Conservation (phyloP, 352 stramenopile genomes). For the Phytophthora melonis region DNA sequence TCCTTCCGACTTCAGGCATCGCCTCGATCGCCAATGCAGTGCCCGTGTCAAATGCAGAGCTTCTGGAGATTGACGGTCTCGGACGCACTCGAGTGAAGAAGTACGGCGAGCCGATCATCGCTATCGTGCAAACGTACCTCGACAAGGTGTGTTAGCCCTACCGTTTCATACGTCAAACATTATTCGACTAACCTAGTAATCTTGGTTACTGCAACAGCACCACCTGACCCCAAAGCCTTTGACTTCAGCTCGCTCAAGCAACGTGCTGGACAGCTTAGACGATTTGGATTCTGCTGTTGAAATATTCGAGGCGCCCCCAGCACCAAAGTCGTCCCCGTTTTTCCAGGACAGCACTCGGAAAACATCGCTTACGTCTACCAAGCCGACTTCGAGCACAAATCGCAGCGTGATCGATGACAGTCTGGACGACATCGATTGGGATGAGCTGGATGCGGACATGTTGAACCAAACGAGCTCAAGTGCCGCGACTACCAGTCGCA, state of each 20-base stretch:
- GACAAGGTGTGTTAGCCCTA: constrained; percentile 56
- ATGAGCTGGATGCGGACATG: constrained; percentile 55
- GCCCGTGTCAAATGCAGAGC: constrained; percentile 75
- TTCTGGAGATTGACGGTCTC: constrained; percentile 85
- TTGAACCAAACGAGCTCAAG: constrained; percentile 49
- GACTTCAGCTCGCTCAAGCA: constrained; percentile 19
- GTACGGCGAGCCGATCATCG: constrained; percentile 85
- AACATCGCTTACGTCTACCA: constrained; percentile 16
- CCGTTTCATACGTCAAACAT: neutral
- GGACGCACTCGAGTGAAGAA: constrained; percentile 88
- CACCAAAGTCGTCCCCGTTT: constrained; percentile 56
- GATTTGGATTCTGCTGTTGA: constrained; percentile 36
- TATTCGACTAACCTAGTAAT: too few species aligned
- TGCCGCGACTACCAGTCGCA: constrained; percentile 21
- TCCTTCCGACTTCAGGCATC: constrained; percentile 83
- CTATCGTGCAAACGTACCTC: constrained; percentile 84
- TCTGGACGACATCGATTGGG: constrained; percentile 77
- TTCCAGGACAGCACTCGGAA: constrained; percentile 46
- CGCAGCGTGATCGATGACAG: constrained; percentile 42
- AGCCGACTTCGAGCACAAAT: constrained; percentile 10
- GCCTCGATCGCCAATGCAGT: constrained; percentile 83
- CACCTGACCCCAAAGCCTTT: constrained; percentile 63
- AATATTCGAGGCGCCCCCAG: constrained; percentile 28
- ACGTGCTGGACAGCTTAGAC: constrained; percentile 44
- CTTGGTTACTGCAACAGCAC: constrained; percentile 45